Conservation (phyloP, 495 filamentous ascomycete genomes). For the Aspergillus sclerotiicarbonarius region DNA sequence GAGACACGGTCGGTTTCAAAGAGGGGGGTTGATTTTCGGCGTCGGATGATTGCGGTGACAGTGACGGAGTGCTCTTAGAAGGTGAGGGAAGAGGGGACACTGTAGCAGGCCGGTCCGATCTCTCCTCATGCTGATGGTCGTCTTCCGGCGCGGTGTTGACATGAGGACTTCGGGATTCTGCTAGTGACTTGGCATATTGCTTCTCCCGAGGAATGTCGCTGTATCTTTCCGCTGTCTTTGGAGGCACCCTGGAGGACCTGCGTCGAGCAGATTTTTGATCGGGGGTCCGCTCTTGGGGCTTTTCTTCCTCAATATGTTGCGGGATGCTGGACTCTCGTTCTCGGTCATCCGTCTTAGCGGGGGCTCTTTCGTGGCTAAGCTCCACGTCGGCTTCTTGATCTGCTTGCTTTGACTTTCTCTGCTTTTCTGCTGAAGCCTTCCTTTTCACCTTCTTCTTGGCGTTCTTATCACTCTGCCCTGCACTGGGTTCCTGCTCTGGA, state of each 20-base stretch:
- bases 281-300: constrained; percentile 20
- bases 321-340: constrained; percentile 21
- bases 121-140: constrained; percentile 4
- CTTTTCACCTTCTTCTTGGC: constrained; percentile 36
- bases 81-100: constrained; percentile 34
- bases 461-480: constrained; percentile 27
- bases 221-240: constrained; percentile 44
- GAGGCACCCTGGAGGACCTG: constrained; percentile 34
- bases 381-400: constrained; percentile 21
- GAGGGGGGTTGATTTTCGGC: constrained; percentile 76
- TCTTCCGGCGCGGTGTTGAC: constrained; percentile 9
- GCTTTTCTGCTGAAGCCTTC: constrained; percentile 49
- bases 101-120: constrained; percentile 18
- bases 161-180: constrained; percentile 23
- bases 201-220: constrained; percentile 46
- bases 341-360: constrained; percentile 6
- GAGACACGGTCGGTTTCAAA: constrained; percentile 48
- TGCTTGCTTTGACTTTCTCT: constrained; percentile 28
- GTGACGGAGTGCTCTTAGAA: constrained; percentile 48
- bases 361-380: constrained; percentile 17
- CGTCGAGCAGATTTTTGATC: constrained; percentile 21
- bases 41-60: constrained; percentile 74
- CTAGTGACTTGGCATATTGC: constrained; percentile 35
- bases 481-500: constrained; percentile 35
- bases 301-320: constrained; percentile 28